These are phyloP conservation scores for Ilex paraguariensis DNA, from an alignment of 305 asterid species.

Conservation along the genomic window DNA sequence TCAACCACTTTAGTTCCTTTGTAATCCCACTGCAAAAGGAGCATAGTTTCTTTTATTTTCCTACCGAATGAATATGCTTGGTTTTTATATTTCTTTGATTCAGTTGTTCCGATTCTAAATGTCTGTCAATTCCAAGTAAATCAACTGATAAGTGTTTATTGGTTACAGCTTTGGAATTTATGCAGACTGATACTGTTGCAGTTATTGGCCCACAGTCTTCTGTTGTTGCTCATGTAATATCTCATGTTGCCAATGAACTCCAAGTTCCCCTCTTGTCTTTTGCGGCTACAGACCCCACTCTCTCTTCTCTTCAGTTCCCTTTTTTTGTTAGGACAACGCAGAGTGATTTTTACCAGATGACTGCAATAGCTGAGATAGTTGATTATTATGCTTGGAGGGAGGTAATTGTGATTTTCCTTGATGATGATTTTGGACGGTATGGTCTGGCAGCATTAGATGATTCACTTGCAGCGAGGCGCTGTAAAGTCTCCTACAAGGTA, in stretches of 20 bases:
- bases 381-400: conserved; percentile 40
- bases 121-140: neutral
- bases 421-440: conserved; percentile 48
- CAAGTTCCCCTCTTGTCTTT: conserved; percentile 47
- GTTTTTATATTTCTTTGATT: no score
- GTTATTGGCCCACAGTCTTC: conserved; percentile 53
- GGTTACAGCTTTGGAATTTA: conserved; percentile 39
- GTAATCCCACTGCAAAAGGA: no score
- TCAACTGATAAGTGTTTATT: neutral
- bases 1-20: no score
- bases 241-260: conserved; percentile 38
- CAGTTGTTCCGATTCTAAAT: no score
- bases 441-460: conserved; percentile 44
- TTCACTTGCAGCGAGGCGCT: conserved; percentile 35
- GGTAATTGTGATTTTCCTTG: conserved; percentile 32
- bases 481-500: conserved; percentile 36
- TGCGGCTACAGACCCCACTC: conserved; percentile 46
- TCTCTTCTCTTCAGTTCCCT: conserved; percentile 43
- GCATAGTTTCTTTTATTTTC: no score
- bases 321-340: conserved; percentile 42
- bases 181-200: conserved; percentile 43
- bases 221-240: conserved; percentile 36
- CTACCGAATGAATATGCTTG: no score
- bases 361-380: conserved; percentile 38
- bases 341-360: conserved; percentile 47